Evolutionary conservation across 441 rosid genomes (phyloP).

Genomic region (Erodium trifolium): DNA sequence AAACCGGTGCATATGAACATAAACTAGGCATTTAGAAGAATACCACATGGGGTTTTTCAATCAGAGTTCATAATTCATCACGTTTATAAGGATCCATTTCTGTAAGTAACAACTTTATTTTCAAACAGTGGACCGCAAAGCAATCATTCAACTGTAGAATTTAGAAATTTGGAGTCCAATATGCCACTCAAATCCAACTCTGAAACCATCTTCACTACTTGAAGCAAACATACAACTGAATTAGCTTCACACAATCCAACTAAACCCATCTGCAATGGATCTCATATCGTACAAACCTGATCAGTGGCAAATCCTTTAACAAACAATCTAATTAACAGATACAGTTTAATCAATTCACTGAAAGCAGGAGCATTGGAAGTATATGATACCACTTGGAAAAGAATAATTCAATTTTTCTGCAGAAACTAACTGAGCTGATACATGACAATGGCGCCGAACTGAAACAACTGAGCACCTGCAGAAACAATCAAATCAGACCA

Average conservation of each 20-base stretch:
- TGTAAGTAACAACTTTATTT: background rate
- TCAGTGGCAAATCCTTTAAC: background rate
- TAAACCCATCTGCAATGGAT: too few relatives aligned
- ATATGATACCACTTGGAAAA: conserved; percentile 26
- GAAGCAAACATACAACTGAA: background rate
- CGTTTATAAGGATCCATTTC: background rate
- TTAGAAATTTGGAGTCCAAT: background rate
- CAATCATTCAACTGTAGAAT: background rate
- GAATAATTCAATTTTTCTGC: conserved; percentile 26
- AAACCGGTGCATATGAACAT: background rate
- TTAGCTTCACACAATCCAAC: too few relatives aligned
- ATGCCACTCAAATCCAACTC: background rate
- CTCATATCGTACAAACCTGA: too few relatives aligned
- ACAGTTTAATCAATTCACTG: background rate
- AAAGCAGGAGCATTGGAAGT: background rate
- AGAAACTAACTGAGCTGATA: conserved; percentile 28
- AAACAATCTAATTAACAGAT: background rate
- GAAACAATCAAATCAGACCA: background rate
- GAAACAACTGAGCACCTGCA: conserved; percentile 40
- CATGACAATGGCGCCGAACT: conserved; percentile 26
- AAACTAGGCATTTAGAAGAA: background rate
- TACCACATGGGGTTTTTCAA: background rate
- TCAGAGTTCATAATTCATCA: background rate
- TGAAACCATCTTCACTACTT: background rate
- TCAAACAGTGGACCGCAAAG: background rate